These are phyloP conservation scores for Beauveria pseudobassiana DNA, from an alignment of 2,329 filamentous ascomycete genomes.

Conservation along the genomic window DNA sequence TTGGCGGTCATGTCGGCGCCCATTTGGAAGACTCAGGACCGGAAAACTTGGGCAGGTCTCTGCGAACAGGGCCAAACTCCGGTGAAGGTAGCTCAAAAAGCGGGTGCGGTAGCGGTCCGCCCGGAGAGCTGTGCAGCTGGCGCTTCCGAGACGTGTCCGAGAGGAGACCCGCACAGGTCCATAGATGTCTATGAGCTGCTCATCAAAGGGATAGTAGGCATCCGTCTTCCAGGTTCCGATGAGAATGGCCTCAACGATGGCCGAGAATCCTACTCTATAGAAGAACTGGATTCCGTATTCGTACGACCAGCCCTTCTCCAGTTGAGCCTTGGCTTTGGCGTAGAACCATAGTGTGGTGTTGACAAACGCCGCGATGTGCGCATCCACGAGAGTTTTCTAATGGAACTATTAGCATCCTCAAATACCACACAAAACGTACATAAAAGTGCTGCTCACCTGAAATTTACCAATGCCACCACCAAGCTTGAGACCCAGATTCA, in stretches of 20 bases:
- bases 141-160: neutral
- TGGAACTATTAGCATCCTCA: neutral
- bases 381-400: neutral
- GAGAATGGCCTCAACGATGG: neutral
- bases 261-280: neutral
- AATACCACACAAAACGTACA: no score
- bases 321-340: neutral
- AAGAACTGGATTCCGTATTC: neutral
- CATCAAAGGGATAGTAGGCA: neutral
- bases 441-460: neutral
- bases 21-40: neutral
- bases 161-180: neutral
- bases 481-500: slow-evolving; percentile 9
- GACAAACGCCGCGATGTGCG: neutral
- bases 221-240: neutral
- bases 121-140: neutral
- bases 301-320: neutral
- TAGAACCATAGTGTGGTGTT: neutral
- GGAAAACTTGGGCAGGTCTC: neutral
- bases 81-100: neutral
- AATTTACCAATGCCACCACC: slow-evolving; percentile 3
- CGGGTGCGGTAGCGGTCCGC: neutral
- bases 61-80: neutral
- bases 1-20: neutral
- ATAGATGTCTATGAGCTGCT: neutral